phyloP scores from a whole-genome alignment of 2,329 filamentous ascomycete genomes.

The Stagonosporopsis rhizophila region DNA sequence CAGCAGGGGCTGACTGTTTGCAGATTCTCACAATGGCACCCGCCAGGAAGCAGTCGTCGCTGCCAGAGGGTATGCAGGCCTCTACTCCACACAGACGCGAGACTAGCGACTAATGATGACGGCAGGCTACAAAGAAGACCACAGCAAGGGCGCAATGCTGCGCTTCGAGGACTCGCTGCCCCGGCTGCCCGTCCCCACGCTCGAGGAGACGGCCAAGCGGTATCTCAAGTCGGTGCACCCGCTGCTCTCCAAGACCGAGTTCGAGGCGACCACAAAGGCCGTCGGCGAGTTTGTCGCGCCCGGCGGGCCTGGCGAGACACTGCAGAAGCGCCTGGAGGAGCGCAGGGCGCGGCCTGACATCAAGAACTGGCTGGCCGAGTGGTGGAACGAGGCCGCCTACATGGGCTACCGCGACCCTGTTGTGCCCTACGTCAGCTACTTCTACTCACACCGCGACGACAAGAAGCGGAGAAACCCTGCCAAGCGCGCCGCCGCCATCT shows the following conservation, averaged over 20 bases:
- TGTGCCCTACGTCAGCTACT: conserved; percentile 98
- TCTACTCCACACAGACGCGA: too few species aligned
- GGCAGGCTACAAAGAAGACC: conserved; percentile 79
- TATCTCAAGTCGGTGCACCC: conserved; percentile 83
- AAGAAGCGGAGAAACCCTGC: conserved; percentile 83
- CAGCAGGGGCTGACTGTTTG: conserved; percentile 15
- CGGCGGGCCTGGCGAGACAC: conserved; percentile 79
- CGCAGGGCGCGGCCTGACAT: conserved; percentile 78
- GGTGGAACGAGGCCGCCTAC: conserved; percentile 98
- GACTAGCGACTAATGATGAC: conserved; percentile 1
- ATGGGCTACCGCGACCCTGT: conserved; percentile 93
- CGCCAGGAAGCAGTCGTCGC: conserved; percentile 52
- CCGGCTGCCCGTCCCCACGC: conserved; percentile 77
- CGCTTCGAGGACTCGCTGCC: conserved; percentile 88
- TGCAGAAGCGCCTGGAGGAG: conserved; percentile 87
- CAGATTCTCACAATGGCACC: conserved; percentile 49
- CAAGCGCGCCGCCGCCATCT: conserved; percentile 91
- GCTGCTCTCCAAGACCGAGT: conserved; percentile 72
- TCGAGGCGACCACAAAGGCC: conserved; percentile 76
- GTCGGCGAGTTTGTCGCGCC: conserved; percentile 88
- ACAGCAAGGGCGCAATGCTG: conserved; percentile 79
- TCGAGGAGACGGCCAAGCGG: conserved; percentile 80
- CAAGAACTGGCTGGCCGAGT: conserved; percentile 96
- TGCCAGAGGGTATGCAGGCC: conserved; percentile 59
- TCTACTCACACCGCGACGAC: conserved; percentile 98